These are phyloP conservation scores for Rhizoclosmatium globosum DNA, from an alignment of 192 early-diverging fungal genomes.

Conservation along the genomic window DNA sequence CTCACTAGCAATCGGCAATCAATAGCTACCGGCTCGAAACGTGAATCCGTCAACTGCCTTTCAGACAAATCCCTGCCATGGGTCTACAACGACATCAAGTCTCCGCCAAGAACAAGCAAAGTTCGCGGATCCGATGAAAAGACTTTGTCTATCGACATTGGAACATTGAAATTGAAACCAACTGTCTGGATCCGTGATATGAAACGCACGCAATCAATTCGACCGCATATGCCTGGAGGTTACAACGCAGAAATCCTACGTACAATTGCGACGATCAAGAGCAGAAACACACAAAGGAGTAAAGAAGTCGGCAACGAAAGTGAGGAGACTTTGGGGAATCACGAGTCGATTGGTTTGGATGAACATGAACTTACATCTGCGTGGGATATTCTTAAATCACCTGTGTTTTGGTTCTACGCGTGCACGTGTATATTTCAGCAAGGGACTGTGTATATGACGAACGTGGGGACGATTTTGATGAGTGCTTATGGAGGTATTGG, in stretches of 20 bases:
- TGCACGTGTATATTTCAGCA: constrained; percentile 40
- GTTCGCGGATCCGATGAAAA: too few relatives aligned
- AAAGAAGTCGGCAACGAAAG: neutral
- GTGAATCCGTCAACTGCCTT: neutral
- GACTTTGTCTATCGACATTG: too few relatives aligned
- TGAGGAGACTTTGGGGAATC: too few relatives aligned
- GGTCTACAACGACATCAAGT: neutral
- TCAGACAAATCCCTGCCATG: neutral
- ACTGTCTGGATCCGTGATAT: too few relatives aligned
- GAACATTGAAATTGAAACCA: too few relatives aligned
- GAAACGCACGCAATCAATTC: neutral
- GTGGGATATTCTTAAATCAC: constrained; percentile 42
- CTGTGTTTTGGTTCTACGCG: constrained; percentile 45
- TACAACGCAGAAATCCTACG: neutral
- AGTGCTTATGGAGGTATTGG: neutral
- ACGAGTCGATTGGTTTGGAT: too few relatives aligned
- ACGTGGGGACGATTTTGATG: constrained; percentile 38
- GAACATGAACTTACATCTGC: neutral
- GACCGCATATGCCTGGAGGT: constrained; percentile 7
- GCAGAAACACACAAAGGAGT: neutral
- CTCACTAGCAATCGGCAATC: too few relatives aligned
- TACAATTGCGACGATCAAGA: neutral
- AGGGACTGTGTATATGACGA: constrained; percentile 42
- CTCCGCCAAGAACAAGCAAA: too few relatives aligned
- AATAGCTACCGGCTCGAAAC: too few relatives aligned